Evolutionary conservation across 306 rosid species (phyloP), one percentile per base, ranked within the genome.

Genomic region (peach (Prunus persica)): DNA sequence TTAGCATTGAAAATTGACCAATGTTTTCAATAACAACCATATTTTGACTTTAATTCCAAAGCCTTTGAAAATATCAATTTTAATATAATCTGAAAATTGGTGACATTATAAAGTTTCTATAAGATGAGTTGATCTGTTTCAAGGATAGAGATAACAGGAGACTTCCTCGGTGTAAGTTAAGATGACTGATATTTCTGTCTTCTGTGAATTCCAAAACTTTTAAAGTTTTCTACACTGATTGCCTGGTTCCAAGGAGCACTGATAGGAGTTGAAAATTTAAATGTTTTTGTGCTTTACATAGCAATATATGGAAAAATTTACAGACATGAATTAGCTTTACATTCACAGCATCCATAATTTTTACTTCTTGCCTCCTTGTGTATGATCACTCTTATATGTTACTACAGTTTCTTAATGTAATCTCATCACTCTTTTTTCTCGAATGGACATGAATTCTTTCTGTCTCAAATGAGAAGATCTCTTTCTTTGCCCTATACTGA

Each of bases 401-500:
- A 54, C 43, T 61, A 47, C 25, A n/a, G 65, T 51, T 81, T 83
- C 60, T 25, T 77, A 24, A 41, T 54, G 57, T 56, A 58, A 65
- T 60, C 24, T 67, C 64, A 1, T 63, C 6, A 50, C 75, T 65
- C 16, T 79, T 61, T 51, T 78, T 47, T 30, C 69, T 52, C 79
- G 41, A n/a, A 55, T 81, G 72, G 79, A 78, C 11, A 7, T 8
- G 19, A 68, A 18, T 55, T 81, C 22, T 43, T 67, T 61, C 10
- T 71, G 68, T 79, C 77, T 68, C 71, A 63, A 63, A 80, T 76
- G 80, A 73, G 65, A 72, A 95, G 97, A 79, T 67, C 90, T 47
- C 78, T 74, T 67, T 47, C 72, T 55, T 67, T 74, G 73, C 81
- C 75, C 69, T 95, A 89, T 72, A 54, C 97, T 19, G 89, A 89